Evolutionary conservation across 192 early-diverging fungal genomes (phyloP), one percentile per base, ranked within the genome.

Genomic region (Obelidium mucronatum): DNA sequence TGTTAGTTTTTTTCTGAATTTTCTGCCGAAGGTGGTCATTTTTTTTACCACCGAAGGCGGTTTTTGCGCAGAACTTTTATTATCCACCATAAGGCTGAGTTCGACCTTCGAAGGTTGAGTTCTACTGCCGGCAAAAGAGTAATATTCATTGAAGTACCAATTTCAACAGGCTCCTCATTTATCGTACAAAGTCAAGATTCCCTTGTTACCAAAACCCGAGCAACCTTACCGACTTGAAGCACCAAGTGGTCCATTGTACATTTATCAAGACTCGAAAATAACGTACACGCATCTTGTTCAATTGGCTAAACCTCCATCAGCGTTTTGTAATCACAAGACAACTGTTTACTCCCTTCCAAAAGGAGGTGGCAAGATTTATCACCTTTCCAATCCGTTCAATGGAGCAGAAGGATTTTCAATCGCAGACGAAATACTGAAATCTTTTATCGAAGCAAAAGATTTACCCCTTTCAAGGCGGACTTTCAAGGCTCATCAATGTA

Each of bases 401-500:
- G 44, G 51, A 17, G 24, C 22, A 34, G 6, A 8, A 30, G 56
- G 31, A 30, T 59, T 33, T 24, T 13, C 24, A 59, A 35, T 65
- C 26, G 63, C 67, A 17, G 67, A 69, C 40, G n/a, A 69, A 51
- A 69, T 69, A 1, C 44, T 69, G 28, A 19, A 69, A 31, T 30
- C 51, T 26, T 53, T 69, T 34, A 13, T 52, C 1, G 48, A 44
- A 28, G 67, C 33, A 22, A 31, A 31, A 11, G 6, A 44, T 22
- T 31, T 69, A 2, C 67, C 67, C 19, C 31, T 69, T 28, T 69
- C 67, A 22, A 40, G 67, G 8, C 33, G 48, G 31, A 69, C 67
- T 6, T 69, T 69, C 31, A 52, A 26, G 31, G 22, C n/a, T 24
- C 67, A 69, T 69, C 44, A 69, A 69, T 31, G 67, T 52, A 51